These are phyloP conservation scores for Tetrahymena thermophila DNA, from an alignment of 73 alveolate species.

Conservation along the genomic window DNA sequence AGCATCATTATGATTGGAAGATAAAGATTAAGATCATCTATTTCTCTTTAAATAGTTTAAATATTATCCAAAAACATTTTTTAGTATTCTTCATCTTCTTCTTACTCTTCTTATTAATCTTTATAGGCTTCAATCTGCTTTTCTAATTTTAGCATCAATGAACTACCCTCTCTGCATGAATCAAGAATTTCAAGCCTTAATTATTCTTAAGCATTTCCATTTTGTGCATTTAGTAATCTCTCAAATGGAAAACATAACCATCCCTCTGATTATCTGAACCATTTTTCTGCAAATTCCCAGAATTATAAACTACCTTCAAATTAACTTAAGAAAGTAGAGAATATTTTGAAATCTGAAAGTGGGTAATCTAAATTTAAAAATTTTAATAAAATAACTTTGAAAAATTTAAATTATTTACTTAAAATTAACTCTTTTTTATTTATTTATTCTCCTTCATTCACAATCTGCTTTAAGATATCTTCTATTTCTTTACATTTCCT, in stretches of 20 bases:
- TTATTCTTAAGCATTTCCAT: not conserved
- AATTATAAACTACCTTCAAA: not conserved
- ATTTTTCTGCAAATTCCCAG: not conserved
- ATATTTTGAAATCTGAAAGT: not conserved
- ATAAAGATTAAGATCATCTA: not conserved
- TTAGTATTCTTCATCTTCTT: not conserved
- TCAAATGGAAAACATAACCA: not conserved
- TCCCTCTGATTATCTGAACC: not conserved
- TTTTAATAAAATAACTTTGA: not conserved
- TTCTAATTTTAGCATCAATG: not conserved
- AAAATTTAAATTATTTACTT: not conserved
- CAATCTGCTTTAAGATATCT: not conserved
- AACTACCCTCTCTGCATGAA: not conserved
- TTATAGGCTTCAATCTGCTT: not conserved
- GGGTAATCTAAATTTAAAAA: not conserved
- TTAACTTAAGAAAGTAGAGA: not conserved
- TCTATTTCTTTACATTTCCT: not conserved
- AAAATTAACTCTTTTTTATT: not conserved
- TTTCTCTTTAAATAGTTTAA: not conserved
- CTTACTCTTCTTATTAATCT: not conserved
- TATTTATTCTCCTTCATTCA: not conserved
- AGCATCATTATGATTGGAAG: not conserved
- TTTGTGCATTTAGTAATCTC: not conserved
- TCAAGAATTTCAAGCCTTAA: not conserved
- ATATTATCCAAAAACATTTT: not conserved